These are phyloP conservation scores for button mushroom (Agaricus bisporus) DNA, from an alignment of 768 basidiomycete species.

Conservation along the genomic window DNA sequence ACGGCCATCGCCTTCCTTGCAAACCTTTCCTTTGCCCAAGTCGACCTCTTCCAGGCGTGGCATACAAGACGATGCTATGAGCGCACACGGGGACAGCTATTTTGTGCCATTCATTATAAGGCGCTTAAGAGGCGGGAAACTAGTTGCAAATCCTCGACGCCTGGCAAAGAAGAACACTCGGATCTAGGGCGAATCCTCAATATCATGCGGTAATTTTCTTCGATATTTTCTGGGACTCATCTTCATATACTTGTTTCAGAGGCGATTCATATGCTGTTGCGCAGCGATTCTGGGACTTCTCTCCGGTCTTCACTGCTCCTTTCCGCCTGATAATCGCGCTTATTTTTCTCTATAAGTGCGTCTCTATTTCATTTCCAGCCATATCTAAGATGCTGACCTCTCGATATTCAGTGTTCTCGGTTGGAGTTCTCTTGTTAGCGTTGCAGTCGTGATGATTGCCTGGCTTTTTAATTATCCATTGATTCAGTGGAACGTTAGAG, in stretches of 20 bases:
- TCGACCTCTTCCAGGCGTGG: slow-evolving; percentile 60
- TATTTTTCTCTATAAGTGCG: slow-evolving; percentile 67
- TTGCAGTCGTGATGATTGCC: slow-evolving; percentile 55
- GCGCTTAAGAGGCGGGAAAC: slow-evolving; percentile 55
- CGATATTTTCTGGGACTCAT: slow-evolving; percentile 18
- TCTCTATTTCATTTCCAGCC: neutral
- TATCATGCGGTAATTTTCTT: slow-evolving; percentile 52
- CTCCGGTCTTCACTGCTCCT: slow-evolving; percentile 56
- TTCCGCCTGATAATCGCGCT: slow-evolving; percentile 61
- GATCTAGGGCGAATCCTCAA: slow-evolving; percentile 71
- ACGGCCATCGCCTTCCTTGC: slow-evolving; percentile 53
- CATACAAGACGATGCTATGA: slow-evolving; percentile 66
- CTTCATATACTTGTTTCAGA: slow-evolving; percentile 26
- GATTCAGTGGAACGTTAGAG: slow-evolving; percentile 58
- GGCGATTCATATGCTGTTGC: slow-evolving; percentile 68
- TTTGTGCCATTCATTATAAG: slow-evolving; percentile 67
- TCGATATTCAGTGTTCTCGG: slow-evolving; percentile 52
- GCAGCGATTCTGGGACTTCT: slow-evolving; percentile 70
- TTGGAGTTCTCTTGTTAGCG: slow-evolving; percentile 71
- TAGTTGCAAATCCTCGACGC: slow-evolving; percentile 36
- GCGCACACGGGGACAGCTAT: slow-evolving; percentile 64
- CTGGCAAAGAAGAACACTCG: slow-evolving; percentile 35
- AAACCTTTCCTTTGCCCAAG: slow-evolving; percentile 62
- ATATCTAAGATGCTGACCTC: neutral
- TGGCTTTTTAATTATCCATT: slow-evolving; percentile 64